Base-by-base conservation (phyloP, 1,284 basidiomycete species). In the Neonothopanus nambi region DNA sequence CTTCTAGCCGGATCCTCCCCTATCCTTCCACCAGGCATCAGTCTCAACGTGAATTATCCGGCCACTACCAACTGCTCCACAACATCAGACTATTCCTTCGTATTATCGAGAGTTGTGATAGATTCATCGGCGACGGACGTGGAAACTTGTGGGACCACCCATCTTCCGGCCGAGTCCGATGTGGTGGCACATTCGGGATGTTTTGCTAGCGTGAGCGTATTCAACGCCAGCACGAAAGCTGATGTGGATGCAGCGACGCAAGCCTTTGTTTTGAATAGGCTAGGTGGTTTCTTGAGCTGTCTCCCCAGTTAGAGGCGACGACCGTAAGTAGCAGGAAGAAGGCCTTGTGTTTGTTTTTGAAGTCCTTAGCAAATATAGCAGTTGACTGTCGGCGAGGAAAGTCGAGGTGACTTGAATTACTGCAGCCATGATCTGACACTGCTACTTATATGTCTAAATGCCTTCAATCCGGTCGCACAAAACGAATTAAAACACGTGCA, bases 11-110 rank as follows among this genome's bases (percentile, higher is more conserved):
- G 17, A 2, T 21, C 41, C 20, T 37, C 33, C 5, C 70, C 73
- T 0, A 67, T 77, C 51, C 70, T 81, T 12, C 78, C 78, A 3
- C 33, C 63, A 0, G 69, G 69, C 24, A 67, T 73, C 42, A 70
- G 67, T 45, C 54, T 82, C 50, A 81, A 80, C 63, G 78, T 82
- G 57, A 82, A 83, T 67, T 81, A 74, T 64, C 73, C 76, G 0
- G 59, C 70, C 23, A 72, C 69, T 1, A 65, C 70, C 37, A 66
- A 61, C 23, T 81, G 79, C 60, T 38, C 70, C 12, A 61, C 61
- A 15, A 63, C 69, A 5, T 59, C 62, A 5, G 69, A 67, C 56
- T 78, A 70, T 66, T 65, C 69, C 49, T 82, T 74, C 60, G 68
- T 81, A 2, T 64, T 81, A 41, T 76, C 79, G 39, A 67, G 79